A percentile compares a stretch with the other conserved stretches of the same genome.
These are phyloP conservation scores for Tilletia indica DNA, from an alignment of 1,284 basidiomycete species.

Conservation along the genomic window DNA sequence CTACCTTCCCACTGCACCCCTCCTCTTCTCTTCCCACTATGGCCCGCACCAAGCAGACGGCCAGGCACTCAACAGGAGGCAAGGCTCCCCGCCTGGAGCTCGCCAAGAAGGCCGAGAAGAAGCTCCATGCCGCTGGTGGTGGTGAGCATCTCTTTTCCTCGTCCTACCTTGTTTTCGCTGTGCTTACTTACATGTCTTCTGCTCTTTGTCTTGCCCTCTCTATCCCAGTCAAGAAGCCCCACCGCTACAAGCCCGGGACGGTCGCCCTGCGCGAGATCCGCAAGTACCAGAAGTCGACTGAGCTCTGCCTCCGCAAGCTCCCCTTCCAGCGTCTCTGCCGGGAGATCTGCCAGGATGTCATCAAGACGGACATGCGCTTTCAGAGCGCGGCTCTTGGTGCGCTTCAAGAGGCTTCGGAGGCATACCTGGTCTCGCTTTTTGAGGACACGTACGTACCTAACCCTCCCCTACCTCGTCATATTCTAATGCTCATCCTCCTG, in stretches of 20 bases:
- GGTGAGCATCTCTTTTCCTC: too few relatives aligned
- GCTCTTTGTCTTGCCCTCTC: too few relatives aligned
- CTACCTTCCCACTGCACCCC: too few relatives aligned
- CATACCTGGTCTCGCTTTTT: constrained; percentile 19
- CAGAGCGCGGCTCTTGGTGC: constrained; percentile 2
- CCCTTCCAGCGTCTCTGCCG: constrained; percentile 87
- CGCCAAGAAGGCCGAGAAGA: too few relatives aligned
- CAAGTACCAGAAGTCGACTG: constrained; percentile 88
- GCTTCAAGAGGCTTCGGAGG: neutral
- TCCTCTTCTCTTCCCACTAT: too few relatives aligned
- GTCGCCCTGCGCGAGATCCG: constrained; percentile 81
- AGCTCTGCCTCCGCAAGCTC: constrained; percentile 78
- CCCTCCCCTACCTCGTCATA: neutral
- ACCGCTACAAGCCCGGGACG: too few relatives aligned
- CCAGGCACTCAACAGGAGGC: constrained; percentile 79
- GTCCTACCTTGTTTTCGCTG: too few relatives aligned
- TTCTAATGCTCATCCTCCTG: neutral
- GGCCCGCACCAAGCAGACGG: constrained; percentile 67
- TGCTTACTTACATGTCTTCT: too few relatives aligned
- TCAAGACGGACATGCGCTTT: constrained; percentile 33
- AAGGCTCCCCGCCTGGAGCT: constrained; percentile 59
- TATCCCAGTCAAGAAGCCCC: too few relatives aligned
- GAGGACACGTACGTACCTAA: constrained; percentile 2
- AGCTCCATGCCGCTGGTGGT: too few relatives aligned
- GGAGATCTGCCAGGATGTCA: constrained; percentile 17